Evolutionary conservation across 768 basidiomycete species (phyloP), one percentile per base, ranked within the genome.

Genomic region (Rubroboletus pulcherrimus): DNA sequence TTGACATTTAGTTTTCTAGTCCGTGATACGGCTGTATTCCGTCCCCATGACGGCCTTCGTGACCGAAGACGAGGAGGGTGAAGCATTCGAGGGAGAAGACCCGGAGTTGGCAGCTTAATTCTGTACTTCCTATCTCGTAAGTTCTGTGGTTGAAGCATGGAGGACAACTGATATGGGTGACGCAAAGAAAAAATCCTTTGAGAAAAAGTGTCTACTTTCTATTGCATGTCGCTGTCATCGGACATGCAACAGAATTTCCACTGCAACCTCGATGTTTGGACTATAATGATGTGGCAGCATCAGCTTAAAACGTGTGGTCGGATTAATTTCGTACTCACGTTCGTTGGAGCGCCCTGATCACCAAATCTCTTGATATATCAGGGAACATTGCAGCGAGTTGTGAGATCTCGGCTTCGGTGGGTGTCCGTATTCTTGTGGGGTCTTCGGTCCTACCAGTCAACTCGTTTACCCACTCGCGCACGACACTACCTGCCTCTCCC

Each of bases 21-120:
- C 95, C 49, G 89, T 96, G 64, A 87, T 98, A 70, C 89, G 94
- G 53, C 74, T 99, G 35, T 99, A 98, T 75, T 79, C 90, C 47
- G 93, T 98, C n/a, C 96, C 96, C 4, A 71, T 83, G 65, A 83
- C 85, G 50, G 84, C 95, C 15, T 97, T 98, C 73, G 88, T 87
- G 17, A 85, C 79, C 8, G 87, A 88, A 57, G 93, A 92, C 39
- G 91, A 91, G 19, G 87, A 89, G 17, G 76, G 73, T 35, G 75
- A 68, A 39, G 66, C 48, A 17, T 72, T 75, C 46, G 77, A 76
- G 38, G 75, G 67, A 30, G 80, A 79, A 44, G 78, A 76, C 48
- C 66, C 61, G 19, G 79, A 79, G 35, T 61, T 65, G 29, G 68
- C 68, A 51, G 47, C 61, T 49, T 75, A 68, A 63, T 50, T 34